Evolutionary conservation across 345 rosid genomes (phyloP).

Genomic region (Euphorbia lathyris): DNA sequence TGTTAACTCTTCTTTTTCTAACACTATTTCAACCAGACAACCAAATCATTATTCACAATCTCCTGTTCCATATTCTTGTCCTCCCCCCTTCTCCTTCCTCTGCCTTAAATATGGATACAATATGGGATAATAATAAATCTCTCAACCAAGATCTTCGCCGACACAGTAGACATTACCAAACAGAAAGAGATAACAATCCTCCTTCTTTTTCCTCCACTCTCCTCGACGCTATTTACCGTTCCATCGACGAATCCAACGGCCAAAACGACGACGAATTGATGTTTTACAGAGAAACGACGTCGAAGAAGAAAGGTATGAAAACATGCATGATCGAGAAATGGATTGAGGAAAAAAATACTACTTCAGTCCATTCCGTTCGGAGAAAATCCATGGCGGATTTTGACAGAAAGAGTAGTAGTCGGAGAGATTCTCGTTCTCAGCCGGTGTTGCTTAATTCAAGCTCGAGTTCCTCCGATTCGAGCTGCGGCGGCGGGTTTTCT

Average conservation of each 20-base stretch:
- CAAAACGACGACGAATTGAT: slow-evolving; percentile 10
- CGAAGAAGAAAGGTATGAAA: slow-evolving; percentile 19
- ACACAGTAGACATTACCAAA: slow-evolving; percentile 3
- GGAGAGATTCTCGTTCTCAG: too few relatives aligned
- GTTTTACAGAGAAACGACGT: slow-evolving; percentile 21
- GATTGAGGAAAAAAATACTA: slow-evolving; percentile 43
- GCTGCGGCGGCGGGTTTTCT: slow-evolving; percentile 27
- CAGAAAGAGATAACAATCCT: slow-evolving; percentile 21
- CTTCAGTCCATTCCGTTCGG: not conserved
- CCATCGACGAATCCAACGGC: slow-evolving; percentile 25
- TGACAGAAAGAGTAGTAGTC: not conserved
- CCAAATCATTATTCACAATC: slow-evolving; percentile 32
- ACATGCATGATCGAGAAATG: slow-evolving; percentile 45
- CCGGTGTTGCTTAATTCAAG: slow-evolving; percentile 22
- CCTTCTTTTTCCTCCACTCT: slow-evolving; percentile 36
- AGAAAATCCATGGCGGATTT: slow-evolving; percentile 21
- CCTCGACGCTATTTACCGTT: slow-evolving; percentile 34
- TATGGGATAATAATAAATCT: slow-evolving; percentile 40
- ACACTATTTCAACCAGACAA: slow-evolving; percentile 33
- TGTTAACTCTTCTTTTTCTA: slow-evolving; percentile 10
- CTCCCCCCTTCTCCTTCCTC: slow-evolving; percentile 1
- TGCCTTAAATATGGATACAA: slow-evolving; percentile 40
- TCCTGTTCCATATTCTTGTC: slow-evolving; percentile 27
- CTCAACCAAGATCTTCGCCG: slow-evolving; percentile 31
- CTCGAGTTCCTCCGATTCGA: slow-evolving; percentile 26